Evolutionary conservation across 768 basidiomycete genomes (phyloP).

Genomic region (Lanmaoa rubissima): DNA sequence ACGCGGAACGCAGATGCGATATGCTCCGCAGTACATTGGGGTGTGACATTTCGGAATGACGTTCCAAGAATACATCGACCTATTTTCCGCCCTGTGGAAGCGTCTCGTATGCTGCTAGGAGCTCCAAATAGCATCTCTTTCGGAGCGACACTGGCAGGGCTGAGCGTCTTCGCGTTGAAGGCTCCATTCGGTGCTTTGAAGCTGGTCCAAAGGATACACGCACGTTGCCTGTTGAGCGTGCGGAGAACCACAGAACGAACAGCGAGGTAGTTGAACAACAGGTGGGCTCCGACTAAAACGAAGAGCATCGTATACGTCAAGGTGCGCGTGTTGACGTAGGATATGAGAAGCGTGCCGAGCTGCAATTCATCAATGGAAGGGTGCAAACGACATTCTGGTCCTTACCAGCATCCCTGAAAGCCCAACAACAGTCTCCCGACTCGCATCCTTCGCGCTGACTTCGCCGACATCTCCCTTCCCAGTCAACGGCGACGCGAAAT

Average conservation of each 20-base stretch:
- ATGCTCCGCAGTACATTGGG: slow-evolving; percentile 11
- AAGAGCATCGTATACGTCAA: slow-evolving; percentile 53
- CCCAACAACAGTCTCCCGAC: slow-evolving; percentile 68
- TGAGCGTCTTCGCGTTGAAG: slow-evolving; percentile 14
- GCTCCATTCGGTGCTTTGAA: slow-evolving; percentile 11
- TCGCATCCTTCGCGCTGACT: slow-evolving; percentile 68
- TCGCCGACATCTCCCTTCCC: slow-evolving; percentile 66
- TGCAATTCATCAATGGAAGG: slow-evolving; percentile 23
- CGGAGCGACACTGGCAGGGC: slow-evolving; percentile 40
- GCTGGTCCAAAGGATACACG: slow-evolving; percentile 49
- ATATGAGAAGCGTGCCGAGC: slow-evolving; percentile 61
- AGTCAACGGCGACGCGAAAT: slow-evolving; percentile 53
- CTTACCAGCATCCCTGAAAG: slow-evolving; percentile 66
- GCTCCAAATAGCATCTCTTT: slow-evolving; percentile 45
- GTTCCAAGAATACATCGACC: slow-evolving; percentile 54
- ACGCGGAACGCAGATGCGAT: slow-evolving; percentile 34
- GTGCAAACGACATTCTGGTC: not conserved
- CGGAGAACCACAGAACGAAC: slow-evolving; percentile 57
- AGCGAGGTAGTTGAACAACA: slow-evolving; percentile 57
- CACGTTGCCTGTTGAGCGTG: slow-evolving; percentile 59
- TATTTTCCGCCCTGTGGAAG: slow-evolving; percentile 31
- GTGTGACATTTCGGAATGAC: slow-evolving; percentile 34
- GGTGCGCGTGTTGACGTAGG: slow-evolving; percentile 46
- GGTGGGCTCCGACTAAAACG: slow-evolving; percentile 51
- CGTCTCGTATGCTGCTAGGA: slow-evolving; percentile 40